Conservation (phyloP, 805 yeast species). For the Maudiozyma saulgeensis region DNA sequence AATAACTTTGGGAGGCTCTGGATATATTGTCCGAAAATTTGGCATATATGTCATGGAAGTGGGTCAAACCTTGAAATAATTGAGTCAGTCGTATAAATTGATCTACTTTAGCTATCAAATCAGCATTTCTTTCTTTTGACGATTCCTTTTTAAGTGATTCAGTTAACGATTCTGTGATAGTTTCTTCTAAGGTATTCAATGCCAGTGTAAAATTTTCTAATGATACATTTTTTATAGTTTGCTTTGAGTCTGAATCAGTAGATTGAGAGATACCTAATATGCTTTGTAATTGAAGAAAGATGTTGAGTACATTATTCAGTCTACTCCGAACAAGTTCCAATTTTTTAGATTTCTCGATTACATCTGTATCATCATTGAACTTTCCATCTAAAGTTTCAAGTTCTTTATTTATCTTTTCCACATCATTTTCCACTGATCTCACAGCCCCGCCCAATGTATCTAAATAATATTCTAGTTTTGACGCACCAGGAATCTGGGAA, state of each 20-base stretch:
- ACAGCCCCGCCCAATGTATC: slow-evolving; percentile 53
- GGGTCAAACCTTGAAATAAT: slow-evolving; percentile 42
- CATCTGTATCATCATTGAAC: slow-evolving; percentile 11
- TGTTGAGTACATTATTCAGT: slow-evolving; percentile 36
- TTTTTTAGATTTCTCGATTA: slow-evolving; percentile 31
- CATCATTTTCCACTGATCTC: slow-evolving; percentile 43
- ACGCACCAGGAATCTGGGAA: slow-evolving; percentile 32
- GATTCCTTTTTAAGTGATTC: slow-evolving; percentile 20
- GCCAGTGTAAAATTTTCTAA: slow-evolving; percentile 31
- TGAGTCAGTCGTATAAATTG: slow-evolving; percentile 41
- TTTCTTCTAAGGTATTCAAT: slow-evolving; percentile 36
- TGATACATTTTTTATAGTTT: slow-evolving; percentile 20
- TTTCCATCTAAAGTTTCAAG: slow-evolving; percentile 18
- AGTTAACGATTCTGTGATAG: slow-evolving; percentile 36
- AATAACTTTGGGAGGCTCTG: slow-evolving; percentile 28
- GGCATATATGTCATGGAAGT: slow-evolving; percentile 42
- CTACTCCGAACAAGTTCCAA: slow-evolving; percentile 39
- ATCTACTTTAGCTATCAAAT: slow-evolving; percentile 36
- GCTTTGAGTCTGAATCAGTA: not conserved
- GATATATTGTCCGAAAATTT: slow-evolving; percentile 38
- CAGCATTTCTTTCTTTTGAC: slow-evolving; percentile 23
- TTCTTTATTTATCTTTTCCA: slow-evolving; percentile 27
- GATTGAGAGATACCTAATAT: slow-evolving; percentile 27
- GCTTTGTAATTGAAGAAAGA: slow-evolving; percentile 37
- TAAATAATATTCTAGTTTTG: slow-evolving; percentile 57